phyloP scores from a whole-genome alignment of 768 basidiomycete species.

The Lanmaoa rubissima region DNA sequence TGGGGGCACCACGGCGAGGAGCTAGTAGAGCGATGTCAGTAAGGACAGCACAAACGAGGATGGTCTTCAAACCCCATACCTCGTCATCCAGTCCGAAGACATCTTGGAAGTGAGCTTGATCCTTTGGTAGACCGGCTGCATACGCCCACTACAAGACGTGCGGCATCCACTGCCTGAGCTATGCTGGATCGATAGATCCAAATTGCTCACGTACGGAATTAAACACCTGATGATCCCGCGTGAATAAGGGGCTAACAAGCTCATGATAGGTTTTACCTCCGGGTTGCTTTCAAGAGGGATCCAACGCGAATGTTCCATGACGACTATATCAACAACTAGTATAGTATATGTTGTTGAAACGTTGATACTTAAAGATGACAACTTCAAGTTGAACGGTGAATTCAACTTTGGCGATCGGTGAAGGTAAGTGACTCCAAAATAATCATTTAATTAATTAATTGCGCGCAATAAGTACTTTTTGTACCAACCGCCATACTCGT shows the following conservation, averaged over 20 bases:
- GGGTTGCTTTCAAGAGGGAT: slow-evolving; percentile 82
- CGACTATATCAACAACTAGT: neutral
- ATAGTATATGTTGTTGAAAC: neutral
- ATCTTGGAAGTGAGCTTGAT: slow-evolving; percentile 58
- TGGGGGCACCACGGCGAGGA: slow-evolving; percentile 64
- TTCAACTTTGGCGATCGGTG: too few species aligned
- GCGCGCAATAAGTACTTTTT: too few species aligned
- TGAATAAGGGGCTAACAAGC: slow-evolving; percentile 5
- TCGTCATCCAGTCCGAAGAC: slow-evolving; percentile 72
- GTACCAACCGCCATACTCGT: too few species aligned
- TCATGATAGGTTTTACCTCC: slow-evolving; percentile 33
- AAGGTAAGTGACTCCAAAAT: too few species aligned
- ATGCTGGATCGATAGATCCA: neutral
- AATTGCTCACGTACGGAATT: slow-evolving; percentile 25
- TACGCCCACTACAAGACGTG: slow-evolving; percentile 56
- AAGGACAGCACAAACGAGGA: neutral
- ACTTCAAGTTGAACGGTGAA: too few species aligned
- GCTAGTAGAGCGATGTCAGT: slow-evolving; percentile 36
- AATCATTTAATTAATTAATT: too few species aligned
- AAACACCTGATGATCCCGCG: slow-evolving; percentile 24
- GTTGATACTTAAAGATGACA: neutral
- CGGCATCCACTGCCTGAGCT: neutral
- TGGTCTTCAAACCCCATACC: slow-evolving; percentile 33
- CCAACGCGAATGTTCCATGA: slow-evolving; percentile 47
- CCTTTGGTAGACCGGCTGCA: slow-evolving; percentile 58